A percentile compares a stretch with the other conserved stretches of the same genome.
These are phyloP conservation scores for Xenoacremonium recifei DNA, from an alignment of 2,329 filamentous ascomycete genomes.

Conservation along the genomic window DNA sequence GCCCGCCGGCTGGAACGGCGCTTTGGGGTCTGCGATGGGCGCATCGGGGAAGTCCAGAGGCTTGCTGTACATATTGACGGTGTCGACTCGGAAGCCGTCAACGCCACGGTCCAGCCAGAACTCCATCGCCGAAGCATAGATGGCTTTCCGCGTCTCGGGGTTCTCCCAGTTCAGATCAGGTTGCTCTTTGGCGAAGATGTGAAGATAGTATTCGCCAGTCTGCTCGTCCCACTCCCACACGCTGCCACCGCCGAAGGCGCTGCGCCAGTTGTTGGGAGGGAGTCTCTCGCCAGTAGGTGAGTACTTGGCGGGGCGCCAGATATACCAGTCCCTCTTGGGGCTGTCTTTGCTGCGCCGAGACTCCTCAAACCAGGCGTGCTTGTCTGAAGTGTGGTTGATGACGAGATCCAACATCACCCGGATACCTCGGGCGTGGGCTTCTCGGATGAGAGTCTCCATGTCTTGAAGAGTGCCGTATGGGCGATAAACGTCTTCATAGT, in stretches of 20 bases:
- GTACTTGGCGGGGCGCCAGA: constrained; percentile 47
- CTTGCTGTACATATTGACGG: constrained; percentile 65
- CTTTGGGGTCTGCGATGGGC: constrained; percentile 38
- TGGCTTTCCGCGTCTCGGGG: constrained; percentile 59
- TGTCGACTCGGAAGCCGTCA: constrained; percentile 66
- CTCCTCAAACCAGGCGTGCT: constrained; percentile 55
- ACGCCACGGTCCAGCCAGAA: constrained; percentile 73
- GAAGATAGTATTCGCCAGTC: constrained; percentile 68
- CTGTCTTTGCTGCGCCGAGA: constrained; percentile 56
- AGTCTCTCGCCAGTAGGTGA: constrained; percentile 53
- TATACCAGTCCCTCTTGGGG: constrained; percentile 64
- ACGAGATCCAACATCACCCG: constrained; percentile 73
- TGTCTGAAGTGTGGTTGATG: constrained; percentile 69
- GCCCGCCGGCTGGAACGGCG: constrained; percentile 43
- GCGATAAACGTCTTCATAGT: constrained; percentile 64
- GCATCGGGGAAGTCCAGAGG: constrained; percentile 53
- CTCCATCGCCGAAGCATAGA: constrained; percentile 55
- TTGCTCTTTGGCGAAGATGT: constrained; percentile 67
- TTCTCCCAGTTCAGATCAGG: constrained; percentile 81
- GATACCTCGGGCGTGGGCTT: constrained; percentile 61
- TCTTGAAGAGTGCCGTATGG: constrained; percentile 68
- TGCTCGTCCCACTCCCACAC: constrained; percentile 23
- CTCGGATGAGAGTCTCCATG: constrained; percentile 59
- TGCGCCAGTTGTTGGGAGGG: constrained; percentile 69
- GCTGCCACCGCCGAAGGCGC: constrained; percentile 46